These are phyloP conservation scores for Lipomyces oligophaga DNA, from an alignment of 805 yeast species.

Conservation along the genomic window DNA sequence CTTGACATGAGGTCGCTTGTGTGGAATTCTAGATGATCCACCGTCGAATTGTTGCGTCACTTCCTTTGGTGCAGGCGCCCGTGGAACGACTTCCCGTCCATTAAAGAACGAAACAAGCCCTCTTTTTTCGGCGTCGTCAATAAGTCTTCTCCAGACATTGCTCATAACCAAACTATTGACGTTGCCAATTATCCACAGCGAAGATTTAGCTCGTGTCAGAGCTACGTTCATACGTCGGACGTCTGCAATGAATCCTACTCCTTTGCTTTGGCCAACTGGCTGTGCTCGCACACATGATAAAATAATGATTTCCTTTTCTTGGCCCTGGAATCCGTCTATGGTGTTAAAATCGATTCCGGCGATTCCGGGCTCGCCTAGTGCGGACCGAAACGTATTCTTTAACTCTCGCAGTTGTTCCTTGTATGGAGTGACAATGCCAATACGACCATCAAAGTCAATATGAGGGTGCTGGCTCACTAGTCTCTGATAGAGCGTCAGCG, in stretches of 20 bases:
- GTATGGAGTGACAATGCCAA: conserved; percentile 93
- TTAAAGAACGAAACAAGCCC: conserved; percentile 26
- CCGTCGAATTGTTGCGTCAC: no score
- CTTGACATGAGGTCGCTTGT: no score
- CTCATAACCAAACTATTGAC: conserved; percentile 60
- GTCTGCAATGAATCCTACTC: conserved; percentile 97
- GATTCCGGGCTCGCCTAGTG: conserved; percentile 60
- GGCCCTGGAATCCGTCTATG: conserved; percentile 97
- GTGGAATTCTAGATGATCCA: no score
- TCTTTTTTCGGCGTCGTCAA: conserved; percentile 61
- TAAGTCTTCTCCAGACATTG: conserved; percentile 67
- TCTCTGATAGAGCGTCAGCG: conserved; percentile 59
- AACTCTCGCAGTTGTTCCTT: conserved; percentile 74
- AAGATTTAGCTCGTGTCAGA: conserved; percentile 84
- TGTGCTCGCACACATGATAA: conserved; percentile 95
- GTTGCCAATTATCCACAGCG: conserved; percentile 90
- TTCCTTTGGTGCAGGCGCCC: no score
- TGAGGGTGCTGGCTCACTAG: conserved; percentile 50
- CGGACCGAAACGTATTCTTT: conserved; percentile 51
- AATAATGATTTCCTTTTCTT: conserved; percentile 89
- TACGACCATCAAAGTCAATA: conserved; percentile 59
- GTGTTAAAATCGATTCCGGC: conserved; percentile 83
- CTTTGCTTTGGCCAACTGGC: conserved; percentile 71
- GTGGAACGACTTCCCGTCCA: conserved; percentile 1
- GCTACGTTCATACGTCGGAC: conserved; percentile 96